These are phyloP conservation scores for Aspergillus campestris DNA, from an alignment of 495 filamentous ascomycete species.

Conservation along the genomic window DNA sequence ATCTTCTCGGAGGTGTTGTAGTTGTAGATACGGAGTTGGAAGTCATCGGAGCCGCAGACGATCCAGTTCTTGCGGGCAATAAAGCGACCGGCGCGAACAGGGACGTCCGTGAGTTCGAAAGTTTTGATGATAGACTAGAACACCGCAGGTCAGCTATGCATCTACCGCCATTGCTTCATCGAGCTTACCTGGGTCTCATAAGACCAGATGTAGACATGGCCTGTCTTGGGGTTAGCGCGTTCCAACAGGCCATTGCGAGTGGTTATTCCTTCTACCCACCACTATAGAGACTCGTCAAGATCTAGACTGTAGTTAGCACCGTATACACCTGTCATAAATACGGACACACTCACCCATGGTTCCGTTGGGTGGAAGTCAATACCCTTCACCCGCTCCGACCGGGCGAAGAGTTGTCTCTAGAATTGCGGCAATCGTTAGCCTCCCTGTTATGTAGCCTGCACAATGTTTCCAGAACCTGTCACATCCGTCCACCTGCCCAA, in stretches of 20 bases:
- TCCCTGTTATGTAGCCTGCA: constrained; percentile 10
- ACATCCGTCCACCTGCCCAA: background rate
- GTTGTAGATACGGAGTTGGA: constrained; percentile 92
- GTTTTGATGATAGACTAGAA: constrained; percentile 85
- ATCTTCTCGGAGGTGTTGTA: constrained; percentile 99
- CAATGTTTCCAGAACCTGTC: constrained; percentile 11
- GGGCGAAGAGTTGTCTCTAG: constrained; percentile 72
- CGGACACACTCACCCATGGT: constrained; percentile 59
- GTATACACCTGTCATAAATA: background rate
- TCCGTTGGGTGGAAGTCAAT: constrained; percentile 96
- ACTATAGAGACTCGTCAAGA: constrained; percentile 92
- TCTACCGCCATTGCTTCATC: background rate
- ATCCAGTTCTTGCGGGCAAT: constrained; percentile 99
- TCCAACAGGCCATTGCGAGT: constrained; percentile 1
- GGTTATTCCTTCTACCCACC: constrained; percentile 43
- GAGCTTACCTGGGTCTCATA: constrained; percentile 77
- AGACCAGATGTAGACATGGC: constrained; percentile 99
- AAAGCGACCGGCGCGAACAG: constrained; percentile 93
- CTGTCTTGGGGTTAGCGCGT: constrained; percentile 35
- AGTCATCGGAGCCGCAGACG: constrained; percentile 96
- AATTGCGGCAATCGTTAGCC: constrained; percentile 21
- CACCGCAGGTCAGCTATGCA: constrained; percentile 3
- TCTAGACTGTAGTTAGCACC: constrained; percentile 40
- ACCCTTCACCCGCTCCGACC: constrained; percentile 89
- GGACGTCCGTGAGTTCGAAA: constrained; percentile 98